A percentile compares a stretch with the other conserved stretches of the same genome.
Conservation (phyloP, 768 basidiomycete genomes). For the Boletus coccyginus region DNA sequence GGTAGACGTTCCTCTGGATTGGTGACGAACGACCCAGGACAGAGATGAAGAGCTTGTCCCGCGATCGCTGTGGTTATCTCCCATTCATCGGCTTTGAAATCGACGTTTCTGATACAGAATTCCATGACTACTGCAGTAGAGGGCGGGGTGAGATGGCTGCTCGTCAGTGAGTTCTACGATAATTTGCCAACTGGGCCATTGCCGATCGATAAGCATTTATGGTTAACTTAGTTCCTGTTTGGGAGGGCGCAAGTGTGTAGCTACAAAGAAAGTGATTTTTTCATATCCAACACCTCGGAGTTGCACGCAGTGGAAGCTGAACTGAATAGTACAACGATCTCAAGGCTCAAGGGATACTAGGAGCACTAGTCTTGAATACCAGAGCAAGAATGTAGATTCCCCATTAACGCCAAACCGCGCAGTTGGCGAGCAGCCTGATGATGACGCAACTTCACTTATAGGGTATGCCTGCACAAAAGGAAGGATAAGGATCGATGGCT, state of each 20-base stretch:
- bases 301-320: not conserved
- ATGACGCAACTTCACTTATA: constrained; percentile 19
- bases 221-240: not conserved
- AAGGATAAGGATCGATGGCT: not conserved
- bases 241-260: not conserved
- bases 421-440: not conserved
- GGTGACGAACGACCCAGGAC: constrained; percentile 28
- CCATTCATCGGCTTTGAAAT: constrained; percentile 45
- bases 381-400: not conserved
- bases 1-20: constrained; percentile 30
- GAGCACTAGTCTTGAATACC: not conserved
- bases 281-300: not conserved
- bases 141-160: not conserved
- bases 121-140: constrained; percentile 35
- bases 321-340: not conserved
- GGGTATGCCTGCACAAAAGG: constrained; percentile 26
- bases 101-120: constrained; percentile 32
- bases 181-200: not conserved
- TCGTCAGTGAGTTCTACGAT: constrained; percentile 1
- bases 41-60: constrained; percentile 46
- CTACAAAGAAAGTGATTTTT: no score
- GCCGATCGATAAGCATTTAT: constrained; percentile 4
- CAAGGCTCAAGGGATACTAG: not conserved
- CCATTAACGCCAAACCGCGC: not conserved
- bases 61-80: constrained; percentile 58